Conservation (phyloP, 1,284 basidiomycete genomes). For the Exsudoporus floridanus region DNA sequence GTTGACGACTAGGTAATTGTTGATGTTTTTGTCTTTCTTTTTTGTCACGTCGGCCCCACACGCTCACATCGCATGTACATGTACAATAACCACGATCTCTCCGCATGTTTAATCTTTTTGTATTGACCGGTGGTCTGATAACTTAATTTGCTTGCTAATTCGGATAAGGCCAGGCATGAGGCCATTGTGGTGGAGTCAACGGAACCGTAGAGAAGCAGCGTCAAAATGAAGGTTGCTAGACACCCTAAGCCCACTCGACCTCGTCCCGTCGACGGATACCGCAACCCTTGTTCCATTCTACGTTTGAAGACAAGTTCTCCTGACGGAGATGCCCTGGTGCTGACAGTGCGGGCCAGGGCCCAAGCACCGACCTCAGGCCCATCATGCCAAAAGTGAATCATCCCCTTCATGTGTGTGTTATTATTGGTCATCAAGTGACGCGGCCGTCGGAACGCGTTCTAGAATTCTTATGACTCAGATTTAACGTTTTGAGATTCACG, state of each 20-base stretch:
- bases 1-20: neutral
- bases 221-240: neutral
- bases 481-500: too few relatives aligned
- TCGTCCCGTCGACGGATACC: neutral
- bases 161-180: neutral
- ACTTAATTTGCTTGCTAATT: neutral
- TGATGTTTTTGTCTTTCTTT: neutral
- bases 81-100: constrained; percentile 12
- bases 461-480: too few relatives aligned
- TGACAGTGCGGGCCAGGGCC: too few relatives aligned
- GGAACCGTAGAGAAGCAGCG: neutral
- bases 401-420: too few relatives aligned
- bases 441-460: too few relatives aligned
- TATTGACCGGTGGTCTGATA: constrained; percentile 9
- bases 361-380: too few relatives aligned
- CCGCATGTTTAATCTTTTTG: neutral
- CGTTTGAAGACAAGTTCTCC: too few relatives aligned
- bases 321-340: too few relatives aligned
- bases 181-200: neutral
- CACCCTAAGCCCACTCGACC: neutral
- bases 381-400: too few relatives aligned
- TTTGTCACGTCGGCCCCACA: neutral
- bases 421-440: too few relatives aligned
- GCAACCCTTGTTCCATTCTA: neutral
- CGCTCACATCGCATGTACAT: constrained; percentile 14